Conservation (phyloP, 768 basidiomycete species). For the Paxillus ammoniavirescens region DNA sequence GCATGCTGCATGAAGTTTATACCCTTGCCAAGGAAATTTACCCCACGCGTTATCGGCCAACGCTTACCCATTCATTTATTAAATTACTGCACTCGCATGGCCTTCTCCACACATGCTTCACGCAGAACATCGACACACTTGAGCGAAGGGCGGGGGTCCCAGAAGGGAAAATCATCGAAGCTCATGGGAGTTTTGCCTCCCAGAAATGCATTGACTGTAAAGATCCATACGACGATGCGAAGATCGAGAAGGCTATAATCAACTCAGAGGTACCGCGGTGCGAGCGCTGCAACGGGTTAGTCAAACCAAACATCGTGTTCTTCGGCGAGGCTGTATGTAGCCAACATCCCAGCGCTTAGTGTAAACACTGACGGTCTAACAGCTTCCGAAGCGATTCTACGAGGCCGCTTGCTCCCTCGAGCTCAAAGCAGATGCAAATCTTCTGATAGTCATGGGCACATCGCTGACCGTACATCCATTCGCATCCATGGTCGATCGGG, state of each 20-base stretch:
- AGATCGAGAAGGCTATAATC: slow-evolving; percentile 65
- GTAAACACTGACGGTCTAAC: slow-evolving; percentile 1
- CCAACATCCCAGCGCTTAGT: neutral
- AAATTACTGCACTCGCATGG: slow-evolving; percentile 68
- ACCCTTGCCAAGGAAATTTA: slow-evolving; percentile 91
- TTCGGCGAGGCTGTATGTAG: slow-evolving; percentile 74
- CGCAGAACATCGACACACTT: slow-evolving; percentile 92
- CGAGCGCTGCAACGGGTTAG: slow-evolving; percentile 61
- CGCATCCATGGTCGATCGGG: slow-evolving; percentile 66
- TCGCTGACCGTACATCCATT: slow-evolving; percentile 88
- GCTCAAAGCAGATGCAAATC: slow-evolving; percentile 54
- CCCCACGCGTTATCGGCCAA: slow-evolving; percentile 88
- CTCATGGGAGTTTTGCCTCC: slow-evolving; percentile 92
- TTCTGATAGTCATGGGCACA: slow-evolving; percentile 89
- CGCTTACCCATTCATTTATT: slow-evolving; percentile 87
- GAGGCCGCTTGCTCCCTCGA: slow-evolving; percentile 47
- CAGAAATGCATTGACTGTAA: slow-evolving; percentile 82
- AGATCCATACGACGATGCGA: slow-evolving; percentile 53
- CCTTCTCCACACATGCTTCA: slow-evolving; percentile 76
- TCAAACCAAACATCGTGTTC: slow-evolving; percentile 95
- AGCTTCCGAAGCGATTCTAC: slow-evolving; percentile 78
- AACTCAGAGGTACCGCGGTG: slow-evolving; percentile 64
- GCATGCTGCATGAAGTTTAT: slow-evolving; percentile 56
- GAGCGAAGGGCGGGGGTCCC: slow-evolving; percentile 84
- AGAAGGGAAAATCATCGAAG: slow-evolving; percentile 77